These are phyloP conservation scores for Stagonosporopsis chrysanthemi DNA, from an alignment of 2,329 filamentous ascomycete genomes.

Conservation along the genomic window DNA sequence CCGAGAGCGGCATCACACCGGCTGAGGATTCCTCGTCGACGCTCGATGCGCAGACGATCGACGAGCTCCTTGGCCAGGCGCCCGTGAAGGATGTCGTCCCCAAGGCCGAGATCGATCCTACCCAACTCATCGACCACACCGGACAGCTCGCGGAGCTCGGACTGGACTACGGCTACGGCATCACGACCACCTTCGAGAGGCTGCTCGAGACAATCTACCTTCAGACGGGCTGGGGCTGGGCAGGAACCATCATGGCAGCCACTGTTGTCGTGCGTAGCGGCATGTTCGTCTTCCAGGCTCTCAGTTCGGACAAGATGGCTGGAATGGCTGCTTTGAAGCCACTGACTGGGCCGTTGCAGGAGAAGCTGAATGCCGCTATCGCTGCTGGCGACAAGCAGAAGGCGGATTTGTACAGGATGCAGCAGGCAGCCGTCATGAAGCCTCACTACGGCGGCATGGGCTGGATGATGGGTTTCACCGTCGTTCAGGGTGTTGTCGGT, in stretches of 20 bases:
- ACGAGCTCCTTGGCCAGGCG: conserved; percentile 30
- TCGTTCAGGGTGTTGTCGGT: conserved; percentile 72
- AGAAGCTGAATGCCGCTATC: conserved; percentile 59
- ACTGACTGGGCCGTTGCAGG: conserved; percentile 62
- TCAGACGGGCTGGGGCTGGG: conserved; percentile 79
- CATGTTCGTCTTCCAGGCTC: conserved; percentile 69
- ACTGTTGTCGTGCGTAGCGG: conserved; percentile 69
- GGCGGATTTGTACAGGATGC: conserved; percentile 51
- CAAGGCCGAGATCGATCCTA: conserved; percentile 44
- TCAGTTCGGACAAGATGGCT: conserved; percentile 67
- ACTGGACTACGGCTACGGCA: conserved; percentile 85
- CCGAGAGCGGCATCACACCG: conserved; percentile 28
- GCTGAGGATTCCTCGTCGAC: conserved; percentile 16
- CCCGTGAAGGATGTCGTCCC: conserved; percentile 25
- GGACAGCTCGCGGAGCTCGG: conserved; percentile 86
- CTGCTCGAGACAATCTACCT: conserved; percentile 84
- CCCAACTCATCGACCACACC: conserved; percentile 74
- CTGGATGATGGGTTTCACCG: conserved; percentile 61
- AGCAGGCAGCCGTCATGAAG: conserved; percentile 60
- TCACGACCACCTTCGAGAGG: conserved; percentile 76
- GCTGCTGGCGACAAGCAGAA: conserved; percentile 55
- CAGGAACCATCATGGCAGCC: conserved; percentile 72
- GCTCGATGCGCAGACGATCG: conserved; percentile 26
- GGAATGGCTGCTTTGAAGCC: conserved; percentile 69
- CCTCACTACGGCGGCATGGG: conserved; percentile 29